Evolutionary conservation across 2,329 filamentous ascomycete genomes (phyloP).

Genomic region (Akanthomyces lecanii): DNA sequence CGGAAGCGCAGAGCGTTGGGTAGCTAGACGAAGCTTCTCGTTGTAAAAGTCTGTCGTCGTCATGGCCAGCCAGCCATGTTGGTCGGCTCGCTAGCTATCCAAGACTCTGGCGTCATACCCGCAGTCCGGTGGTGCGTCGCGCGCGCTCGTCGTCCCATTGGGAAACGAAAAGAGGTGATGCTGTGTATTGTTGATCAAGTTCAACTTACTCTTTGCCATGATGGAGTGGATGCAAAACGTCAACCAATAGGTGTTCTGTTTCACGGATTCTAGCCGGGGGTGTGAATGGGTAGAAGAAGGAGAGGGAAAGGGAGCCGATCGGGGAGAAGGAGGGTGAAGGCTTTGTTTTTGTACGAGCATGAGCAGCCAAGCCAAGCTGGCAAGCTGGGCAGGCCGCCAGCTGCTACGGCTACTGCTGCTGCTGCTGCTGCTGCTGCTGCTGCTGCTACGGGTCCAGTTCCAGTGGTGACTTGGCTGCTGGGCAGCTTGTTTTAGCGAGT

Average conservation of each 20-base stretch:
- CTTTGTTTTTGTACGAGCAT: constrained; percentile 14
- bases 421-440: too few relatives aligned
- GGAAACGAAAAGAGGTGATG: background rate
- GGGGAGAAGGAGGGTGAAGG: constrained; percentile 1
- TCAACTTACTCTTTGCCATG: constrained; percentile 18
- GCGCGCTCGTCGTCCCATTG: background rate
- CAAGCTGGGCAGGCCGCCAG: background rate
- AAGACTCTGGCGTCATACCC: background rate
- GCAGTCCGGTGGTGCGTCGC: background rate
- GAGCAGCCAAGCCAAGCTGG: background rate
- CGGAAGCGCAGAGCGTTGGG: background rate
- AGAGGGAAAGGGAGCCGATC: background rate
- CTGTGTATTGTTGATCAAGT: background rate
- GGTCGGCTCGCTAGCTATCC: background rate
- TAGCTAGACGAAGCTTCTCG: background rate
- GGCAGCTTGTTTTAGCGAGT: constrained; percentile 9
- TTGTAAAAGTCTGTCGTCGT: background rate
- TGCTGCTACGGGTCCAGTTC: background rate
- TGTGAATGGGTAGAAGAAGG: background rate
- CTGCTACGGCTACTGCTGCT: too few relatives aligned
- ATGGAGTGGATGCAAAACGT: background rate
- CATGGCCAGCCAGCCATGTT: background rate
- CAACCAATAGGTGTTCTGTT: constrained; percentile 1
- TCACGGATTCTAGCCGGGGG: constrained; percentile 4
- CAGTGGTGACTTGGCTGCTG: background rate